These are phyloP conservation scores for Cavenderia fasciculata DNA, from an alignment of 78 protist species.

Conservation along the genomic window DNA sequence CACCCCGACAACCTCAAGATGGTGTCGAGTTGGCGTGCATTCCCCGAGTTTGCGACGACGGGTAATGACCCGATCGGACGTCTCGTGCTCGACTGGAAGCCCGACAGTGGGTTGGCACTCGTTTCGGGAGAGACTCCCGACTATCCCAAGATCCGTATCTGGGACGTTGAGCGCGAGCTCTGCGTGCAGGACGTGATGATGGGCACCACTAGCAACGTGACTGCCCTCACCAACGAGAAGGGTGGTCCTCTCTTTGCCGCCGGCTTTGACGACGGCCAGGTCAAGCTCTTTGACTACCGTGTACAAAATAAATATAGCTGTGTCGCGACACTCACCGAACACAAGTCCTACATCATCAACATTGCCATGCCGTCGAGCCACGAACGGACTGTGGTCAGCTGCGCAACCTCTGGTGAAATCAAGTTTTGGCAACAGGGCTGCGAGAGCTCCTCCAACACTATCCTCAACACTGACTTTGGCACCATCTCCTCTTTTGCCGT, in stretches of 20 bases:
- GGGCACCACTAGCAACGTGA: constrained; percentile 63
- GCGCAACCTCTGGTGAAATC: constrained; percentile 69
- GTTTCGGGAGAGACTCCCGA: constrained; percentile 60
- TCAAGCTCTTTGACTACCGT: constrained; percentile 78
- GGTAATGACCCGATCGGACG: constrained; percentile 72
- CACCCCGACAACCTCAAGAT: constrained; percentile 11
- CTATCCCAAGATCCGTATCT: constrained; percentile 70
- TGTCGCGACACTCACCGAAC: constrained; percentile 71
- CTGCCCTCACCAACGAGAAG: constrained; percentile 60
- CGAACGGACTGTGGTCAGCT: constrained; percentile 41
- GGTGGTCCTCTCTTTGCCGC: constrained; percentile 66
- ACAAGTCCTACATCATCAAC: constrained; percentile 64
- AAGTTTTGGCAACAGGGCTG: constrained; percentile 75
- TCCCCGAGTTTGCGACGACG: constrained; percentile 47
- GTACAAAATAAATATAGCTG: constrained; percentile 44
- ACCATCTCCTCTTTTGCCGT: constrained; percentile 50
- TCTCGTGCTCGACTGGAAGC: constrained; percentile 67
- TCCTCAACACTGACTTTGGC: constrained; percentile 43
- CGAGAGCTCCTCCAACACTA: constrained; percentile 46
- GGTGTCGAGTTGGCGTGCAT: constrained; percentile 81
- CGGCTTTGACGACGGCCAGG: constrained; percentile 81
- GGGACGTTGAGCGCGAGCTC: constrained; percentile 87
- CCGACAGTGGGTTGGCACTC: constrained; percentile 66
- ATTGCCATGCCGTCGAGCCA: constrained; percentile 62
- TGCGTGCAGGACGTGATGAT: constrained; percentile 47